Evolutionary conservation across 1,284 basidiomycete genomes (phyloP), one percentile per base, ranked within the genome.

Genomic region (Sphaerobolus stellatus): DNA sequence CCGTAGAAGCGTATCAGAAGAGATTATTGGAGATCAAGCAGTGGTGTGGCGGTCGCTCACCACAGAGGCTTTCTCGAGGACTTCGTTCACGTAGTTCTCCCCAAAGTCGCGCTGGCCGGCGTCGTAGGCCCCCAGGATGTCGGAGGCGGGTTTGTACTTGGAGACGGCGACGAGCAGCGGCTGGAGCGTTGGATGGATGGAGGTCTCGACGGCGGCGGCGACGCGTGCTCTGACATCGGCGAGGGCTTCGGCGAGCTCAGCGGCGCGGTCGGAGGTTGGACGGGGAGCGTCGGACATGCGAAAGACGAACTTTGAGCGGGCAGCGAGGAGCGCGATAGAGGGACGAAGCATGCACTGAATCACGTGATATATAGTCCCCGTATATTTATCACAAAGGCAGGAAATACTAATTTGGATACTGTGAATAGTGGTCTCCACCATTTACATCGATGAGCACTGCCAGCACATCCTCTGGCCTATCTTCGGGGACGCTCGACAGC

Each of bases 51-150:
- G 40, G 29, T 33, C 27, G 22, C 87, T 60, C 64, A 92, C 92
- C 68, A 82, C 74, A 50, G 75, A 74, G 1, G 92, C 88, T 67
- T 97, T 99, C 45, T 94, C 92, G n/a, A 86, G 86, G 59, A 99
- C 71, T 67, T 98, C 96, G 63, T 97, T 91, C 5, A 95, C 94
- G 68, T 98, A 99, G 70, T 99, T 99, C 73, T 99, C 96, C 11
- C 97, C 96, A 68, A 98, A 99, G 68, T 97, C 93, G 1, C 85
- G 76, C 62, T 98, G 92, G 0, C 88, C 91, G 14, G 75, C 74
- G 56, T 90, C 80, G 65, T 90, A 90, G 59, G 92, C 90, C 4
- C 88, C 88, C 45, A 88, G 76, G 54, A 98, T 86, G 69, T 98
- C 94, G 5, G 86, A 84, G 2, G 88, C 82, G 1, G 95, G 93